A percentile compares a stretch with the other conserved stretches of the same genome.
Evolutionary conservation across 164 flowering plant species (phyloP).

Genomic region (Cinnamomum micranthum): DNA sequence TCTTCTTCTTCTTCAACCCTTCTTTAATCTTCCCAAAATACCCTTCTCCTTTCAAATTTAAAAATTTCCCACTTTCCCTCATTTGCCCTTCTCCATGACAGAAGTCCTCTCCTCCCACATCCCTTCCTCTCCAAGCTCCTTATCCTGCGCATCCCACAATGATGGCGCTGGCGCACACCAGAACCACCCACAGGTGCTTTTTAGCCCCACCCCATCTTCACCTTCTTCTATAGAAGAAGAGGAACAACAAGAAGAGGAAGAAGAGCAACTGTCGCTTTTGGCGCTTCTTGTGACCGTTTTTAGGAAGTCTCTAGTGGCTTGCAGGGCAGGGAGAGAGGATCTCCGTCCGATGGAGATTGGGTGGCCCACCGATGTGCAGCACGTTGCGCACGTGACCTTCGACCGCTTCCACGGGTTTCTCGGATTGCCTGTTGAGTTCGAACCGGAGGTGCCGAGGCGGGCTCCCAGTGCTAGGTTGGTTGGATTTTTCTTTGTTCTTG

Average conservation of each 20-base stretch:
- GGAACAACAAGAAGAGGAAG: conserved; percentile 15
- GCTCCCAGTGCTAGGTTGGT: conserved; percentile 92
- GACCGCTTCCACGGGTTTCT: conserved; percentile 90
- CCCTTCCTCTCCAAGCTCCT: conserved; percentile 36
- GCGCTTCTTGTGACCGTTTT: conserved; percentile 60
- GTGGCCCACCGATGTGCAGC: conserved; percentile 79
- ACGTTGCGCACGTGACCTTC: conserved; percentile 93
- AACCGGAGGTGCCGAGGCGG: conserved; percentile 78
- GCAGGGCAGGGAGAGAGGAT: conserved; percentile 40
- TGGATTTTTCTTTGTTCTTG: not conserved
- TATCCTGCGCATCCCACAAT: conserved; percentile 18
- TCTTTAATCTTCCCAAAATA: not conserved
- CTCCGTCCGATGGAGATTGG: conserved; percentile 79
- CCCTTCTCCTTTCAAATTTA: not conserved
- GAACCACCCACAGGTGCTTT: conserved; percentile 11
- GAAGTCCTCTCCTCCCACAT: conserved; percentile 41
- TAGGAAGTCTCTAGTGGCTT: conserved; percentile 65
- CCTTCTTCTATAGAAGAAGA: conserved; percentile 13
- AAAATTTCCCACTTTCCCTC: not conserved
- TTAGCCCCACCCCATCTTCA: conserved; percentile 6
- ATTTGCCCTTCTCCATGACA: conserved; percentile 33
- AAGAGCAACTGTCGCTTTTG: conserved; percentile 56
- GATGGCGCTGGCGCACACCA: conserved; percentile 12
- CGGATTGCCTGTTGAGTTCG: conserved; percentile 90
- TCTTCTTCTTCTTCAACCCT: not conserved